Evolutionary conservation across 768 basidiomycete species (phyloP), one percentile per base, ranked within the genome.

Genomic region (Neoboletus brunneissimus): DNA sequence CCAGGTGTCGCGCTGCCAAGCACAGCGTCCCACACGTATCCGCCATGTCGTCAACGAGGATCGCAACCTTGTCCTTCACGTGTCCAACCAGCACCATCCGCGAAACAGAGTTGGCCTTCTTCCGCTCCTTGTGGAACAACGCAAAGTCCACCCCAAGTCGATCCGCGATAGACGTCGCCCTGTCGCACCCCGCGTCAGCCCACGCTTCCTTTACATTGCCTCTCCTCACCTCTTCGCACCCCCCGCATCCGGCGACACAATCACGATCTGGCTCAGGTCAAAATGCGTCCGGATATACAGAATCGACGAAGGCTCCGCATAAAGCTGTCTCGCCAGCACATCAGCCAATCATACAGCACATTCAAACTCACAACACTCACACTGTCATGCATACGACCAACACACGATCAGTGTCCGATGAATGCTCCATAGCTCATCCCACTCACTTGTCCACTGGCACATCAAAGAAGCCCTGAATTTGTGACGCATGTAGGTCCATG

Each of bases 401-500:
- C 35, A 1, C 37, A 13, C 40, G 27, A 27, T 71, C 47, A 73
- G 66, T 49, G 20, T 53, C 53, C 12, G 34, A 43, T 45, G 29
- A 52, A 51, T 4, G 18, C 38, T 2, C 41, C n/a, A 23, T 37
- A 23, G 40, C 20, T 41, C 45, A 48, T 53, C 54, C 35, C 55
- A 85, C 93, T 82, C 71, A 96, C 93, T 99, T 98, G 81, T 99
- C 97, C 66, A 98, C 96, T 9, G 97, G 97, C 43, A 98, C 95
- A 73, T 98, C 96, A 73, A 99, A 99, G 78, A 99, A 99, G 7
- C 97, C 97, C 76, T 99, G 97, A 60, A 99, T 98, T 70, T 99
- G 97, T 2, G 94, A 96, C 32, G 97, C 97, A 70, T 99, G 96
- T 56, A 98, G 79, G 76, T 99, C 97, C 94, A 98, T 97, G 10